Percentiles rank a stretch among this genome's conserved stretches.
phyloP scores from a whole-genome alignment of 495 filamentous ascomycete genomes.

The Sphaerosporella brunnea region DNA sequence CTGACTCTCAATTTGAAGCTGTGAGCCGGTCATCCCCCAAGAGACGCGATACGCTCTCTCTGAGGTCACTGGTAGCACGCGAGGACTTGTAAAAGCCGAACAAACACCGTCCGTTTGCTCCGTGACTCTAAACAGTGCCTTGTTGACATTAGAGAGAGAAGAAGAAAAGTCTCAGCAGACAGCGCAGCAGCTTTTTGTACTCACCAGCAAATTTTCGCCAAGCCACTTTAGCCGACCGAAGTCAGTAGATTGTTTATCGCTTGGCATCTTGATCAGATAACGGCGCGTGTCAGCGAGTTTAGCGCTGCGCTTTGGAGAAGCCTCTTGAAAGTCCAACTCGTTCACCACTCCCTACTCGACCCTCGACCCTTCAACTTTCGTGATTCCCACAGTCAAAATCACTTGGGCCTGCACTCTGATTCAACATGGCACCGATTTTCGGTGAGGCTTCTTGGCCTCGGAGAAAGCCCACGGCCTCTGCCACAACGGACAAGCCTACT shows the following conservation, averaged over 20 bases:
- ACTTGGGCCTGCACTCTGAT: slow-evolving; percentile 2
- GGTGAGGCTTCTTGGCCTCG: slow-evolving; percentile 5
- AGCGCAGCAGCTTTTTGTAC: neutral
- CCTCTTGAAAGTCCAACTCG: neutral
- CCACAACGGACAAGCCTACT: slow-evolving; percentile 10
- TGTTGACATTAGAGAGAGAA: slow-evolving; percentile 49
- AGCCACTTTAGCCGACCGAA: neutral
- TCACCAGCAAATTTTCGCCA: neutral
- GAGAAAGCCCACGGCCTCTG: slow-evolving; percentile 3
- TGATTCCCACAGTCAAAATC: no score
- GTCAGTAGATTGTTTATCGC: neutral
- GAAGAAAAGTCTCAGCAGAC: slow-evolving; percentile 31
- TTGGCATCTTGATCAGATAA: slow-evolving; percentile 16
- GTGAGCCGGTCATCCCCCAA: neutral
- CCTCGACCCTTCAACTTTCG: no score
- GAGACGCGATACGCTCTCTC: neutral
- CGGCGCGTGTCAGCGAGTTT: slow-evolving; percentile 6
- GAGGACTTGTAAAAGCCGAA: slow-evolving; percentile 30
- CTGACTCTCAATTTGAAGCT: neutral
- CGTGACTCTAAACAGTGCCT: slow-evolving; percentile 99
- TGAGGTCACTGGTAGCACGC: neutral
- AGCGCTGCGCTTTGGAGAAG: neutral
- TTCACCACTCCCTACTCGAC: neutral
- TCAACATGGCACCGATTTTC: slow-evolving; percentile 22
- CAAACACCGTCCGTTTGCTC: slow-evolving; percentile 86